Percentiles rank a stretch among this genome's conserved stretches.
phyloP scores from a whole-genome alignment of 2,329 filamentous ascomycete species.

The Diaporthe eres region DNA sequence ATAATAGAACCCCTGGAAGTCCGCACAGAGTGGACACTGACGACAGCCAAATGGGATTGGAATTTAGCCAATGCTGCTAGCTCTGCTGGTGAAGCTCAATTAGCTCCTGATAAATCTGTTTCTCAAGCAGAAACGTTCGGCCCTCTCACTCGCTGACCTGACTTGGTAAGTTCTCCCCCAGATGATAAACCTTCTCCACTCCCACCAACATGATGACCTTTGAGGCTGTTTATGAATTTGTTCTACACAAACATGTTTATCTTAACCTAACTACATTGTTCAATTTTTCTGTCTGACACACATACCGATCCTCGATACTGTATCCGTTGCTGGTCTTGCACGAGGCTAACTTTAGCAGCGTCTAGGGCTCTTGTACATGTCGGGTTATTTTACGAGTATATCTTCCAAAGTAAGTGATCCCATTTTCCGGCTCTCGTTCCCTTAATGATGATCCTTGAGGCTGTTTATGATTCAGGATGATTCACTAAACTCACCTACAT shows the following conservation, averaged over 20 bases:
- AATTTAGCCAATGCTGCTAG: slow-evolving; percentile 27
- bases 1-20: slow-evolving; percentile 37
- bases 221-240: slow-evolving; percentile 57
- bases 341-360: slow-evolving; percentile 10
- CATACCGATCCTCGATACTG: slow-evolving; percentile 42
- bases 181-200: background rate
- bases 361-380: background rate
- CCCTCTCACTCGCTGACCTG: background rate
- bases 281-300: slow-evolving; percentile 33
- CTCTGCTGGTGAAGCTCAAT: background rate
- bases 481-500: slow-evolving; percentile 53
- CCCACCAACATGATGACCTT: slow-evolving; percentile 49
- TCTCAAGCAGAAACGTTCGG: background rate
- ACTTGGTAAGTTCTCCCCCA: slow-evolving; percentile 31
- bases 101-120: background rate
- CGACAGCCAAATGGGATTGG: slow-evolving; percentile 40
- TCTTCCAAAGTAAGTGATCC: background rate
- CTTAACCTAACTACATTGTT: slow-evolving; percentile 39
- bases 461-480: slow-evolving; percentile 62
- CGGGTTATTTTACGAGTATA: too few species aligned
- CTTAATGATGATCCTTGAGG: slow-evolving; percentile 60
- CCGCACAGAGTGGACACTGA: slow-evolving; percentile 6
- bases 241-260: slow-evolving; percentile 51
- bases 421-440: background rate
- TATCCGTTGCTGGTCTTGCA: slow-evolving; percentile 37